phyloP scores from a whole-genome alignment of 176 grass and related monocot genomes.

The Pontederia paniculata region DNA sequence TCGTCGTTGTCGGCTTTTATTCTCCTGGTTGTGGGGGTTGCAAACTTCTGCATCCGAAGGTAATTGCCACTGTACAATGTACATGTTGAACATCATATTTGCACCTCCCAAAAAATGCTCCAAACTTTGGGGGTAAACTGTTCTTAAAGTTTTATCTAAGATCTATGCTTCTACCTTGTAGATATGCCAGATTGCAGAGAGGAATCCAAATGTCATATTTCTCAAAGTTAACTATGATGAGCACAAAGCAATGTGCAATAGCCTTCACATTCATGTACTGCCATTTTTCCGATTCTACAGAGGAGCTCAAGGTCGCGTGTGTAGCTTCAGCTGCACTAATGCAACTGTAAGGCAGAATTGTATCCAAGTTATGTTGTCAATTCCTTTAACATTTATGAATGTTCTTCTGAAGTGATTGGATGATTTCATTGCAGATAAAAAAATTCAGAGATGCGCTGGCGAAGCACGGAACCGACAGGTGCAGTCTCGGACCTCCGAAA shows the following conservation, averaged over 20 bases:
- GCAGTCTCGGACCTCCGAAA: slow-evolving; percentile 25
- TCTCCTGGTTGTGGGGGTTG: slow-evolving; percentile 52
- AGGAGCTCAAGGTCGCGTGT: slow-evolving; percentile 35
- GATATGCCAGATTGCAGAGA: slow-evolving; percentile 44
- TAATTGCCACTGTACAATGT: slow-evolving; percentile 11
- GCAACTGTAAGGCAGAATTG: slow-evolving; percentile 26
- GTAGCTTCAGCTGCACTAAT: slow-evolving; percentile 72
- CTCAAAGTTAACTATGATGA: slow-evolving; percentile 41
- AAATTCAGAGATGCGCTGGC: slow-evolving; percentile 49
- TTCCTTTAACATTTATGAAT: background rate
- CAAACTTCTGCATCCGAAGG: slow-evolving; percentile 49
- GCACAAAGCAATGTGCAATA: slow-evolving; percentile 31
- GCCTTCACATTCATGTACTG: slow-evolving; percentile 28
- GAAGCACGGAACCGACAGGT: slow-evolving; percentile 28
- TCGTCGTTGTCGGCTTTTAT: slow-evolving; percentile 42
- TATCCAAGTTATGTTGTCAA: background rate
- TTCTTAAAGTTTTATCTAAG: too few species aligned
- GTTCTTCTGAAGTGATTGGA: background rate
- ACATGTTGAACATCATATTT: too few species aligned
- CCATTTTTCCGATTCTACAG: slow-evolving; percentile 47
- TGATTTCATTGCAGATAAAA: slow-evolving; percentile 32
- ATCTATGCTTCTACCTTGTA: slow-evolving; percentile 15
- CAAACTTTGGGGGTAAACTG: too few species aligned
- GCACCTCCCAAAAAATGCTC: too few species aligned
- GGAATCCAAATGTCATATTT: slow-evolving; percentile 40